These are phyloP conservation scores for Mrakia hoshinonis DNA, from an alignment of 768 basidiomycete species.

Conservation along the genomic window DNA sequence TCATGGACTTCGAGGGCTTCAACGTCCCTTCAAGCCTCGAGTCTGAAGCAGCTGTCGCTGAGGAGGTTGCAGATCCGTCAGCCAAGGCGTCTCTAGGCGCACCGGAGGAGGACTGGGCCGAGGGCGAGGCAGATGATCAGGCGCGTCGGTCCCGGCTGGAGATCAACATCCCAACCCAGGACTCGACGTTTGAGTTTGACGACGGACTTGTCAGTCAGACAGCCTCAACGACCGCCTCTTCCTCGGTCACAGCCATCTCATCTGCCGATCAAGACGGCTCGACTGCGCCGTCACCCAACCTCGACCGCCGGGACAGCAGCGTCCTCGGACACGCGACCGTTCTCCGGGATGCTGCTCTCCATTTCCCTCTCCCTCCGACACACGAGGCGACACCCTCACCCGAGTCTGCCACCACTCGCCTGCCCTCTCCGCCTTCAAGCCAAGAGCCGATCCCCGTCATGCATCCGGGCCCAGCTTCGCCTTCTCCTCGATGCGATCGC, in stretches of 20 bases:
- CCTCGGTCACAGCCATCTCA: not conserved
- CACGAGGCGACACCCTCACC: not conserved
- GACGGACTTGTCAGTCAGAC: not conserved
- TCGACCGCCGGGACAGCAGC: not conserved
- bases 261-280: not conserved
- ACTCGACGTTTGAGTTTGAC: constrained; percentile 4
- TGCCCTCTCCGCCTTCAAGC: not conserved
- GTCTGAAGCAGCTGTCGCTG: not conserved
- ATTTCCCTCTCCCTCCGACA: not conserved
- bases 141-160: not conserved
- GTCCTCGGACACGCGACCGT: not conserved
- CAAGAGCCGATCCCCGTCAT: not conserved
- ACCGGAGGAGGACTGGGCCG: not conserved
- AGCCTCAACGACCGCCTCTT: not conserved
- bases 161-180: not conserved
- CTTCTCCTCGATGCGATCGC: not conserved
- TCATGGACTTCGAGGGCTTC: constrained; percentile 10
- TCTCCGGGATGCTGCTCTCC: not conserved
- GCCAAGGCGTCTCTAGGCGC: too few species aligned
- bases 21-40: not conserved
- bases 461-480: not conserved
- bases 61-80: too few species aligned
- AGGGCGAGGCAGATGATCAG: not conserved
- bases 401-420: not conserved
- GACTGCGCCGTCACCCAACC: not conserved